These are phyloP conservation scores for Cadophora luteo-olivacea DNA, from an alignment of 2,329 filamentous ascomycete species.

Conservation along the genomic window DNA sequence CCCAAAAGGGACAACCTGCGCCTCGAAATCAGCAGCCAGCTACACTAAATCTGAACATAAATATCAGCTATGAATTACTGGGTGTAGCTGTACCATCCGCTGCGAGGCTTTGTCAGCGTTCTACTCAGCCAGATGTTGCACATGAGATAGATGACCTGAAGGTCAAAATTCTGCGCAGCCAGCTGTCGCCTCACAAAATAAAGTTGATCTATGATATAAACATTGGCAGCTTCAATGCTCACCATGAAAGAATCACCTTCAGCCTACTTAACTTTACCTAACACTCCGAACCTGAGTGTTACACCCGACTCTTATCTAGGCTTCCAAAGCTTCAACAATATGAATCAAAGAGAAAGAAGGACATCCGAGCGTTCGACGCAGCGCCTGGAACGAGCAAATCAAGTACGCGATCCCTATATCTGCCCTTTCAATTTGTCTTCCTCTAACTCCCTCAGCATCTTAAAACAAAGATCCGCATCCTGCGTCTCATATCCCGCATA, in stretches of 20 bases:
- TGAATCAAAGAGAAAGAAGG: not conserved
- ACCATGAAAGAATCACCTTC: not conserved
- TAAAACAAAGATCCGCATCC: conserved; percentile 26
- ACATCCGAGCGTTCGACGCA: not conserved
- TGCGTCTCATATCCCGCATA: conserved; percentile 26
- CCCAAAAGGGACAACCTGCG: not conserved
- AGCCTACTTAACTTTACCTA: not conserved
- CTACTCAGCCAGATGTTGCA: not conserved
- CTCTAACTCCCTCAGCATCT: conserved; percentile 8
- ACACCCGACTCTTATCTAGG: not conserved
- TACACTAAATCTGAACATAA: not conserved
- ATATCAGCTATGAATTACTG: not conserved
- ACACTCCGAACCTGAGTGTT: not conserved
- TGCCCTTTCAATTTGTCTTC: not conserved
- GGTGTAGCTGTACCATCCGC: not conserved
- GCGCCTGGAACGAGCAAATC: not conserved
- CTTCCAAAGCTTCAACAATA: not conserved
- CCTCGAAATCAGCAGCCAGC: not conserved
- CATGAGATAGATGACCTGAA: not conserved
- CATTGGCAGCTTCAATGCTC: not conserved
- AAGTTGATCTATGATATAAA: not conserved
- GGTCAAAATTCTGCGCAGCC: not conserved
- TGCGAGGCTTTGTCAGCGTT: not conserved
- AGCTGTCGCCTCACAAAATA: not conserved
- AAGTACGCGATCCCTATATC: not conserved